A percentile compares a stretch with the other conserved stretches of the same genome.
Evolutionary conservation across 495 filamentous ascomycete genomes (phyloP).

Genomic region (Alectoria sarmentosa): DNA sequence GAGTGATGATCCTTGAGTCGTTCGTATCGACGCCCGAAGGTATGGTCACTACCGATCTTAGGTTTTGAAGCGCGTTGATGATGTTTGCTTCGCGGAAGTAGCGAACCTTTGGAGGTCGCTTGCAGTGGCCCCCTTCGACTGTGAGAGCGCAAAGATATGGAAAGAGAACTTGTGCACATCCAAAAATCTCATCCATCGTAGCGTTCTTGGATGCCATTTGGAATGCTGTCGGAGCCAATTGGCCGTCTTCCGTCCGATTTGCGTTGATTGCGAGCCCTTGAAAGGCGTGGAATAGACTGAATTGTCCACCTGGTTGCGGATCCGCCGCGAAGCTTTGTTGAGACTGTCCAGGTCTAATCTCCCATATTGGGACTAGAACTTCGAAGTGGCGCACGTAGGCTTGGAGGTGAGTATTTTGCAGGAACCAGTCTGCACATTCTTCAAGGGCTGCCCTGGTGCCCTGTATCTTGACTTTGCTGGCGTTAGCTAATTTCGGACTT

Average conservation of each 20-base stretch:
- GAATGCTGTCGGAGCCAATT: slow-evolving; percentile 30
- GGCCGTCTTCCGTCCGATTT: slow-evolving; percentile 26
- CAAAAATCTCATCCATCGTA: slow-evolving; percentile 59
- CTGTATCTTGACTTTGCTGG: slow-evolving; percentile 54
- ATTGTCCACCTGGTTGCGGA: background rate
- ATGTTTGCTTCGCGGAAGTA: slow-evolving; percentile 39
- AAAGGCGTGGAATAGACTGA: slow-evolving; percentile 11
- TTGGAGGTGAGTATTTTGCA: slow-evolving; percentile 48
- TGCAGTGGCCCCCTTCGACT: slow-evolving; percentile 68
- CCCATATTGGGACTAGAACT: slow-evolving; percentile 68
- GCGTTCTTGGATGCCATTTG: slow-evolving; percentile 54
- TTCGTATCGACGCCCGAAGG: background rate
- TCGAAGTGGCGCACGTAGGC: slow-evolving; percentile 63
- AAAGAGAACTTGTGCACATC: slow-evolving; percentile 49
- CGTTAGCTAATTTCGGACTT: background rate
- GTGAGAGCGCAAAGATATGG: slow-evolving; percentile 56
- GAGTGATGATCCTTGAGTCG: background rate
- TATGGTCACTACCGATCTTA: background rate
- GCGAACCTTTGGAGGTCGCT: slow-evolving; percentile 57
- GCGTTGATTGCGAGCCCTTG: slow-evolving; percentile 20
- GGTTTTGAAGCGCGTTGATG: background rate
- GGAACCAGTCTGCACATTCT: slow-evolving; percentile 51
- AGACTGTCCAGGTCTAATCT: slow-evolving; percentile 32
- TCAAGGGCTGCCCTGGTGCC: slow-evolving; percentile 53
- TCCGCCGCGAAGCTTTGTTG: slow-evolving; percentile 7